A percentile compares a stretch with the other conserved stretches of the same genome.
phyloP scores from a whole-genome alignment of 2,329 filamentous ascomycete species.

The Meredithiella fracta region DNA sequence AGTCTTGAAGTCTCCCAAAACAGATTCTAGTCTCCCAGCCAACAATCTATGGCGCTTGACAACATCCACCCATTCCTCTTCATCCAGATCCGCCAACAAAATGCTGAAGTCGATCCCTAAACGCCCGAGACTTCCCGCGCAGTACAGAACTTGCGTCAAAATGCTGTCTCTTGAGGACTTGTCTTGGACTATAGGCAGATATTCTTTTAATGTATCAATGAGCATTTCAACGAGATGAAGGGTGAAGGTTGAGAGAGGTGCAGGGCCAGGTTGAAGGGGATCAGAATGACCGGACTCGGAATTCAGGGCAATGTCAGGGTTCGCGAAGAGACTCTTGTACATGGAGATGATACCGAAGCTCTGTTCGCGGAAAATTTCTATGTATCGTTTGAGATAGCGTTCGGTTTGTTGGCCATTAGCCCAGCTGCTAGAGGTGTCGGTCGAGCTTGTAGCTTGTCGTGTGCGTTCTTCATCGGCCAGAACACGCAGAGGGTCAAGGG shows the following conservation, averaged over 20 bases:
- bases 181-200: constrained; percentile 70
- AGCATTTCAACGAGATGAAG: constrained; percentile 69
- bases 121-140: constrained; percentile 75
- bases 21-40: constrained; percentile 59
- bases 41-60: constrained; percentile 77
- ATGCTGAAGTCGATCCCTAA: constrained; percentile 87
- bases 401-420: constrained; percentile 80
- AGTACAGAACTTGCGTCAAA: constrained; percentile 83
- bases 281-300: constrained; percentile 19
- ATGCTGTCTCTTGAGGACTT: constrained; percentile 69
- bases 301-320: constrained; percentile 1
- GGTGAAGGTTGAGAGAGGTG: constrained; percentile 68
- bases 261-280: constrained; percentile 47
- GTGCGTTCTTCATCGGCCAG: constrained; percentile 72
- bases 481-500: constrained; percentile 68
- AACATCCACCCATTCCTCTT: constrained; percentile 69
- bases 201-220: constrained; percentile 54
- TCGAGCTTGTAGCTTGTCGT: constrained; percentile 26
- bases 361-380: constrained; percentile 95
- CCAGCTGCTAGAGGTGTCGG: constrained; percentile 29
- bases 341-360: constrained; percentile 91
- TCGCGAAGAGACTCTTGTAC: constrained; percentile 75
- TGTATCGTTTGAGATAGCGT: constrained; percentile 81
- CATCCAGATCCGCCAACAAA: constrained; percentile 36
- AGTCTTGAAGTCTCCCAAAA: constrained; percentile 38